phyloP scores from a whole-genome alignment of 441 rosid species.

The Sinapis alba region DNA sequence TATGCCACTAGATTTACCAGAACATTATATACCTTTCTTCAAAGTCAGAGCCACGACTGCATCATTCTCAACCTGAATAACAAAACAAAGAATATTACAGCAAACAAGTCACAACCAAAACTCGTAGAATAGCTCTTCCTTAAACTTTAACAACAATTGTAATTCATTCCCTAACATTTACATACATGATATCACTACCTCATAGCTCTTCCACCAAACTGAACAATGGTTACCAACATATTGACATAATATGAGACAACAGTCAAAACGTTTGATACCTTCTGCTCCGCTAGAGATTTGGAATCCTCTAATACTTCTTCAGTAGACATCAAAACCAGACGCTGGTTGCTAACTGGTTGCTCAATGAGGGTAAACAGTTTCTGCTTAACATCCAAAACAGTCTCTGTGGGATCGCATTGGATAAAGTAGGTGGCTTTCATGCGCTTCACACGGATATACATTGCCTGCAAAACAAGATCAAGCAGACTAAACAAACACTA shows the following conservation, averaged over 20 bases:
- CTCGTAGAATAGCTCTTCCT: too few relatives aligned
- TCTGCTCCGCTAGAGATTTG: conserved; percentile 77
- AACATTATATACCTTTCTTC: conserved; percentile 57
- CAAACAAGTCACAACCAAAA: neutral
- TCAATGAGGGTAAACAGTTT: neutral
- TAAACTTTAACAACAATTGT: neutral
- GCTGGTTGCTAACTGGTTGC: neutral
- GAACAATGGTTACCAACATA: neutral
- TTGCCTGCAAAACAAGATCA: conserved; percentile 54
- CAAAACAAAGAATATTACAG: neutral
- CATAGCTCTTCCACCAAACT: neutral
- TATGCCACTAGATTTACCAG: conserved; percentile 1
- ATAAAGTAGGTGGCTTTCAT: conserved; percentile 81
- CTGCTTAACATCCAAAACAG: conserved; percentile 68
- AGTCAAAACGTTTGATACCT: conserved; percentile 45
- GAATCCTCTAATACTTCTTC: neutral
- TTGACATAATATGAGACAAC: neutral
- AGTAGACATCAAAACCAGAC: neutral
- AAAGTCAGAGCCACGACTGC: conserved; percentile 85
- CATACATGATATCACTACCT: conserved; percentile 7
- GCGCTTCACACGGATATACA: conserved; percentile 91
- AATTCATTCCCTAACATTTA: neutral
- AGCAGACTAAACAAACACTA: conserved; percentile 1
- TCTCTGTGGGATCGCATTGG: conserved; percentile 91
- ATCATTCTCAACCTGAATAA: conserved; percentile 91